These are phyloP conservation scores for Parascedosporium putredinis DNA, from an alignment of 2,329 filamentous ascomycete species.

Conservation along the genomic window DNA sequence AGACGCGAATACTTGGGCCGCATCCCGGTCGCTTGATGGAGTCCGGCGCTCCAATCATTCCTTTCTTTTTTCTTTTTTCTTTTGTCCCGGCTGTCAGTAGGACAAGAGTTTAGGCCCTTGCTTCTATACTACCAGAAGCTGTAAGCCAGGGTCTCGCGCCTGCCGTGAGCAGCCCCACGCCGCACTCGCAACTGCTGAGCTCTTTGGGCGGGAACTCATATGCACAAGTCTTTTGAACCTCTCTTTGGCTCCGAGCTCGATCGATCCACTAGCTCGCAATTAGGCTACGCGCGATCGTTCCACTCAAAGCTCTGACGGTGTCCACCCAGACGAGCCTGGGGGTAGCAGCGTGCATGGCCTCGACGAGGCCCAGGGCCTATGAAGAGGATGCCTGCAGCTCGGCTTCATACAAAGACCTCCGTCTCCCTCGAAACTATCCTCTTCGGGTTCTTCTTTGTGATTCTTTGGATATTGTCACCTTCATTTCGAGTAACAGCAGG, in stretches of 20 bases:
- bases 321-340: background rate
- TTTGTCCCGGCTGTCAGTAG: too few species aligned
- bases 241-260: background rate
- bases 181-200: background rate
- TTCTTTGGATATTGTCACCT: background rate
- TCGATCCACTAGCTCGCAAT: background rate
- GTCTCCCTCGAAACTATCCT: background rate
- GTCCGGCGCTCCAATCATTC: background rate
- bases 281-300: background rate
- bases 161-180: background rate
- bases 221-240: too few species aligned
- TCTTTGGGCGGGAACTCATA: too few species aligned
- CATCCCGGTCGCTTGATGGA: background rate
- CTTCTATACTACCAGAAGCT: too few species aligned
- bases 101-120: too few species aligned
- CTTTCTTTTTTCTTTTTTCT: too few species aligned
- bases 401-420: constrained; percentile 3
- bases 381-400: background rate
- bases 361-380: background rate
- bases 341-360: background rate
- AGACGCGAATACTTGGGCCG: background rate
- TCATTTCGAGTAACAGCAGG: too few species aligned
- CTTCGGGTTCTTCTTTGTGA: background rate
- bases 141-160: too few species aligned
- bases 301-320: background rate